Evolutionary conservation across 257 asterid genomes (phyloP).

Genomic region (Cinchona pubescens): DNA sequence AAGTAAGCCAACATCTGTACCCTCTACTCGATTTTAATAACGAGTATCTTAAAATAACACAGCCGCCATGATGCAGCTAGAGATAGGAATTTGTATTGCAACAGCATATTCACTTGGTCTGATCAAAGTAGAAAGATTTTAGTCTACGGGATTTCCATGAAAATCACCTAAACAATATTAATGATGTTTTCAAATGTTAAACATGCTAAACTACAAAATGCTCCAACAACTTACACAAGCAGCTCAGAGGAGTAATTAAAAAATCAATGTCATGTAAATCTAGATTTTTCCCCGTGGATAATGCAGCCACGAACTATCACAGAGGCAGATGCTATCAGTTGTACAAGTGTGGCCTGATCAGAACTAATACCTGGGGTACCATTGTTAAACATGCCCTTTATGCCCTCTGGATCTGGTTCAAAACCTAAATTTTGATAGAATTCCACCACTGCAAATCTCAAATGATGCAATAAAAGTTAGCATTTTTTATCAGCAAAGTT

Average conservation of each 20-base stretch:
- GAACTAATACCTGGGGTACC: constrained; percentile 77
- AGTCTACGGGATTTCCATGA: not conserved
- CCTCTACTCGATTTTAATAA: not conserved
- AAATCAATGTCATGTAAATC: not conserved
- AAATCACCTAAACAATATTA: not conserved
- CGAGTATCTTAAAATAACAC: not conserved
- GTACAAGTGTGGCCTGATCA: not conserved
- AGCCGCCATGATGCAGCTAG: not conserved
- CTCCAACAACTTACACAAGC: not conserved
- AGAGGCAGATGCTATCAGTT: not conserved
- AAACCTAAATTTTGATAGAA: constrained; percentile 83
- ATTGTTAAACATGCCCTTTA: constrained; percentile 98
- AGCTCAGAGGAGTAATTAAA: not conserved
- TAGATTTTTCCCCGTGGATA: not conserved
- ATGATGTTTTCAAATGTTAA: not conserved
- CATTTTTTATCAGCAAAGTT: too few relatives aligned
- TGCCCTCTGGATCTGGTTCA: constrained; percentile 93
- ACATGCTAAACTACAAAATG: not conserved
- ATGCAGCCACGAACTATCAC: not conserved
- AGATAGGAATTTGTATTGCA: too few relatives aligned
- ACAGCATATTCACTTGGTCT: not conserved
- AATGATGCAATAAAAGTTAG: constrained; percentile 6
- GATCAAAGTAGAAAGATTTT: too few relatives aligned
- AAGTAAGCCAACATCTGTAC: too few relatives aligned
- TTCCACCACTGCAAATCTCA: constrained; percentile 72